Evolutionary conservation across 768 basidiomycete genomes (phyloP).

Genomic region (Clitopilus hobsonii): DNA sequence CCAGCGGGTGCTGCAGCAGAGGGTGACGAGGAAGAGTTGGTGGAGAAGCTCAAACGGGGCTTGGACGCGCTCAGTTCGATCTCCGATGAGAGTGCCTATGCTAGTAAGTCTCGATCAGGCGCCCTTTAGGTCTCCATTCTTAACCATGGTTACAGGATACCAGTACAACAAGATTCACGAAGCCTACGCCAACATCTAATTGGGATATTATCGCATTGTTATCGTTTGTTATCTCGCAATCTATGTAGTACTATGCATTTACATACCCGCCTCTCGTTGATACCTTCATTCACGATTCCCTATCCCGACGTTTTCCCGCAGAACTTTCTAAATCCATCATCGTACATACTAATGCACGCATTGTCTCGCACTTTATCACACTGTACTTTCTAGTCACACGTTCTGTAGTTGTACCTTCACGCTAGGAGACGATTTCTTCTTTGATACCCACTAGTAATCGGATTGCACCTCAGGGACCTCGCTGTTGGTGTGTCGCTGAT

Average conservation of each 20-base stretch:
- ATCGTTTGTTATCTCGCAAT: background rate
- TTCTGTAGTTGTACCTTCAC: background rate
- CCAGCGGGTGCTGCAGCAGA: slow-evolving; percentile 16
- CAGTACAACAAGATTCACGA: slow-evolving; percentile 44
- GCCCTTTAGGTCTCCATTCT: background rate
- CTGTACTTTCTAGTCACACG: background rate
- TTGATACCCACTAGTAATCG: background rate
- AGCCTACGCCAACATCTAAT: slow-evolving; percentile 35
- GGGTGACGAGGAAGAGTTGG: slow-evolving; percentile 34
- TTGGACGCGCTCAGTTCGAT: slow-evolving; percentile 36
- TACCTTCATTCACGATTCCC: background rate
- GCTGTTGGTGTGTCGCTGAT: too few relatives aligned
- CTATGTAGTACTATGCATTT: background rate
- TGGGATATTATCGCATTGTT: background rate
- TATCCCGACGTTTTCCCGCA: background rate
- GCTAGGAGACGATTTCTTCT: background rate
- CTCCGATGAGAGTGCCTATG: slow-evolving; percentile 38
- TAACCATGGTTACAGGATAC: slow-evolving; percentile 25
- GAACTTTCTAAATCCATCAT: background rate
- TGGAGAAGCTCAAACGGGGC: slow-evolving; percentile 33
- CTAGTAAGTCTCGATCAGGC: slow-evolving; percentile 32
- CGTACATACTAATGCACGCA: background rate
- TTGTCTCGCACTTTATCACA: background rate
- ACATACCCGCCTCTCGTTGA: background rate
- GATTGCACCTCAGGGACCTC: too few relatives aligned